Conservation (phyloP, 2,329 filamentous ascomycete genomes). For the Xylariaceae sp. region DNA sequence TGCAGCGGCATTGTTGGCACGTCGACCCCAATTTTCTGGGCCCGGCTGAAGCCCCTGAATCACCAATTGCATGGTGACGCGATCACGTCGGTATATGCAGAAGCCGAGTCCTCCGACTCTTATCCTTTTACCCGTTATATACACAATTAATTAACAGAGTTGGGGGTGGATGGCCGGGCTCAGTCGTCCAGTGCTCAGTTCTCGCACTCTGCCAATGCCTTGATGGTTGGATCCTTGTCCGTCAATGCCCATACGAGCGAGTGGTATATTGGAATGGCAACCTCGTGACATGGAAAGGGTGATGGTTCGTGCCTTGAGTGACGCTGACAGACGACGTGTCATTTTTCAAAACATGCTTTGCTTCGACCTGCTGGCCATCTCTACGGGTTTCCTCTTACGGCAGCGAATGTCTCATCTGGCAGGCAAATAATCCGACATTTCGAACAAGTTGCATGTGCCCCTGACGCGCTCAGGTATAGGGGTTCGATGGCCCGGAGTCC, state of each 20-base stretch:
- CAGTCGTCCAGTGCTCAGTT: background rate
- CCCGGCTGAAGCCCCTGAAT: constrained; percentile 1
- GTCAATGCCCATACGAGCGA: background rate
- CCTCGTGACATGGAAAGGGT: constrained; percentile 4
- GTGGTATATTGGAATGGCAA: background rate
- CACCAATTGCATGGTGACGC: constrained; percentile 4
- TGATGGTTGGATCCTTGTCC: background rate
- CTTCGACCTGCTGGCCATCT: constrained; percentile 5
- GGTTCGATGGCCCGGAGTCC: constrained; percentile 9
- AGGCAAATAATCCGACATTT: constrained; percentile 17
- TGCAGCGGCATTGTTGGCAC: constrained; percentile 11
- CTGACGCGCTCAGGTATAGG: constrained; percentile 6
- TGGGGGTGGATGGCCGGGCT: background rate
- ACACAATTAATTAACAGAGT: background rate
- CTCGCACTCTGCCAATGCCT: background rate
- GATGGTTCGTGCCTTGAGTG: background rate
- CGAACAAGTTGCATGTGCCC: constrained; percentile 4
- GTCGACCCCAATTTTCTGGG: constrained; percentile 1
- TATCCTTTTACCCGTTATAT: background rate
- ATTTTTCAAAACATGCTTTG: constrained; percentile 10
- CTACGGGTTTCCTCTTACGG: constrained; percentile 22
- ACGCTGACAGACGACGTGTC: constrained; percentile 13
- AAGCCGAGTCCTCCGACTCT: background rate
- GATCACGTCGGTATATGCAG: constrained; percentile 1
- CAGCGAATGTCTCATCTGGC: background rate